Evolutionary conservation across 352 stramenopile genomes (phyloP), one percentile per base, ranked within the genome.

Genomic region (Phytophthora citrophthora): DNA sequence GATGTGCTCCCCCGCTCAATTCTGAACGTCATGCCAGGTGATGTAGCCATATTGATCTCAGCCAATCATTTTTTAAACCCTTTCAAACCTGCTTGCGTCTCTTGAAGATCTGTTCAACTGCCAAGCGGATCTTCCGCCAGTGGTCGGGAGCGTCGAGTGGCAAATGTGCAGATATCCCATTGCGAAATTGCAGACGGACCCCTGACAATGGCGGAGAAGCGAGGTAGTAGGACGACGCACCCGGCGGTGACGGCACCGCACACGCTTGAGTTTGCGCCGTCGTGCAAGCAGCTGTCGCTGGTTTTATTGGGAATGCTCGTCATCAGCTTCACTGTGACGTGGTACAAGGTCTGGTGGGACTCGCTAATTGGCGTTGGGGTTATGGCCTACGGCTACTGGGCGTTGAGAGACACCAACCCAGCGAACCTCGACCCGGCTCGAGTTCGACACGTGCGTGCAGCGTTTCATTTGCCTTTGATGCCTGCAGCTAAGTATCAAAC

Each of bases 271-370:
- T 90, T 77, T 49, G 83, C 79, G 15, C 77, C 79, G 40, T 52
- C 68, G 36, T 90, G 81, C 72, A 85, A 82, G 56, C 74, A 86
- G 61, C 68, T 93, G 59, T 65, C 76, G 48, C 58, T 87, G 56
- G 68, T 88, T 11, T 62, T 87, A 20, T 34, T 89, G 31, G 69
- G 48, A 9, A 48, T 91, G 26, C 89, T 81, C 69, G 16, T 77
- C 34, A 50, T 81, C 50, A 89, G 82, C 67, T 90, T 94, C 69
- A 74, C 75, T 15, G 68, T 88, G n/a, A 88, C 83, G 31, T 94
- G 86, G 86, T 92, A 91, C 70, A 71, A 74, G 39, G 81, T 94
- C 32, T 94, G 81, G 82, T 94, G 85, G 85, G 85, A 94, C 68
- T 83, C 81, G 34, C 59, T 89, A 61, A 81, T 92, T 40, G 78